Base-by-base conservation (phyloP, 2,329 filamentous ascomycete species). In the Elsinoe perseae region DNA sequence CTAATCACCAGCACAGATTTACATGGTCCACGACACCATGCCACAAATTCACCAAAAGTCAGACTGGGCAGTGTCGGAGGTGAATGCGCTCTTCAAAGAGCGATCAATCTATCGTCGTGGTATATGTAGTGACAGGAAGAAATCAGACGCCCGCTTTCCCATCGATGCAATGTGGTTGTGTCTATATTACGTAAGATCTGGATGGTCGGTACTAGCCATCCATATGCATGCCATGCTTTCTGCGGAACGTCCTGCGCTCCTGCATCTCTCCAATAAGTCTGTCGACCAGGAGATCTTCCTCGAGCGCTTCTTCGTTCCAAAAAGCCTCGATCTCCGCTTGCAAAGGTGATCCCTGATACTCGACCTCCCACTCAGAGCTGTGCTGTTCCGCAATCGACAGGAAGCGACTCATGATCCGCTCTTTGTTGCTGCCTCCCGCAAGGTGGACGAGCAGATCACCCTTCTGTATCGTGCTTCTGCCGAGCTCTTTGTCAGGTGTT, bases 381-480 rank as follows among this genome's bases (percentile, higher is more conserved):
- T 69, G 69, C 56, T 66, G 62, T 62, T 71, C 68, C 1, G 68
- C 68, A 2, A 66, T 59, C 7, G 66, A 63, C 2, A 71, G 59
- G 69, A 72, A 75, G 46, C 67, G 66, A 5, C 60, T 59, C 62
- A 75, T 69, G 8, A 66, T 61, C 38, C 65, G 60, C 23, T 68
- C 64, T n/a, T 69, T 67, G 7, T 69, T 59, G 1, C 56, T 57
- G 1, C 68, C 61, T 0, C 73, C 72, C 4, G 72, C 69, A 54
- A 75, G 73, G 58, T 75, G 73, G 8, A 74, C 70, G 6, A 75
- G 59, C 53, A 72, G 67, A 54, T 75, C 71, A 2, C 72, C 72
- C 34, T 69, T 64, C 10, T 69, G 66, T 4, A 69, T 69, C 32
- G 71, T 67, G 43, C 64, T 68, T 12, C 67, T 63, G 1, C 64